Percentiles rank a stretch among this genome's conserved stretches.
These are phyloP conservation scores for Paramecium pentaurelia DNA, from an alignment of 73 alveolate genomes.

Conservation along the genomic window DNA sequence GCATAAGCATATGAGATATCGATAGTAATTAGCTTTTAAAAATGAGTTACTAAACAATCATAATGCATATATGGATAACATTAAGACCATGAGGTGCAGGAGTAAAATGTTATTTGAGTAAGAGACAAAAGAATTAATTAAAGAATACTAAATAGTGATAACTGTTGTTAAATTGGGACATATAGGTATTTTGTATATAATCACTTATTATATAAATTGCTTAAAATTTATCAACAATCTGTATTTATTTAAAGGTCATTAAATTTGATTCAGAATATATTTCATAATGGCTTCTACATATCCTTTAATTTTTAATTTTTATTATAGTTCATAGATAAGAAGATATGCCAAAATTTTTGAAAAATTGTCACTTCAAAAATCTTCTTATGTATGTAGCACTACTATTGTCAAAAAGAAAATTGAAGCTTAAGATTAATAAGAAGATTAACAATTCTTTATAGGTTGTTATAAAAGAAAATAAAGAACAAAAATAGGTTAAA, in stretches of 20 bases:
- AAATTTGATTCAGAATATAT: slow-evolving; percentile 47
- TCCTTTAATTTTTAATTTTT: slow-evolving; percentile 45
- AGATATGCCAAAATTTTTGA: slow-evolving; percentile 30
- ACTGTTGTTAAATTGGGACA: neutral
- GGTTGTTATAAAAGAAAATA: slow-evolving; percentile 14
- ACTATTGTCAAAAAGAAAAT: slow-evolving; percentile 17
- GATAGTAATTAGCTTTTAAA: neutral
- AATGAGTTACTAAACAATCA: neutral
- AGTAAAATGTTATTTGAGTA: neutral
- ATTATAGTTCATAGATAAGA: slow-evolving; percentile 7
- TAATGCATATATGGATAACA: neutral
- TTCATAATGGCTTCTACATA: slow-evolving; percentile 44
- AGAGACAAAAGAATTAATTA: neutral
- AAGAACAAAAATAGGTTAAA: slow-evolving; percentile 26
- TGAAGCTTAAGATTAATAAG: neutral
- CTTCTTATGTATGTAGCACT: slow-evolving; percentile 49
- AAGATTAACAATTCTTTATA: neutral
- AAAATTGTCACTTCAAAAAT: neutral
- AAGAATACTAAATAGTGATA: neutral
- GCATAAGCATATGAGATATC: neutral
- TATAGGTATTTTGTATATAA: neutral
- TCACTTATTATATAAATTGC: neutral
- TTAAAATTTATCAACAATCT: slow-evolving; percentile 54
- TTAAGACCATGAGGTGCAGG: slow-evolving; percentile 39
- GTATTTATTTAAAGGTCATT: neutral